phyloP scores from a whole-genome alignment of 441 rosid species.

The Omphalea diandra region DNA sequence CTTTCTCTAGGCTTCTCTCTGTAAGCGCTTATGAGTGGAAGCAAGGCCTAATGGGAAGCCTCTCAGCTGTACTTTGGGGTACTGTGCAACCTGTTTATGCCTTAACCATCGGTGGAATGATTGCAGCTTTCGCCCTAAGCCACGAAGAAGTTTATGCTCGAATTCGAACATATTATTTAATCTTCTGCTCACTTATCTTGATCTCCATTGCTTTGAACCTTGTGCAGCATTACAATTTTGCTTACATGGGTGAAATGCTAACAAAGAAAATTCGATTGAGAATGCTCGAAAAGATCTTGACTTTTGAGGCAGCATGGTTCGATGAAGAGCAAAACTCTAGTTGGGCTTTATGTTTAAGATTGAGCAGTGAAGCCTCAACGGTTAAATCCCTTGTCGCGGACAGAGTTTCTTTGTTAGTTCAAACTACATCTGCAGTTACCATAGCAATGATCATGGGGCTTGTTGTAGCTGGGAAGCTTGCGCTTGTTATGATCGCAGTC shows the following conservation, averaged over 20 bases:
- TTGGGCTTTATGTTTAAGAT: constrained; percentile 63
- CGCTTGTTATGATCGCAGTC: constrained; percentile 73
- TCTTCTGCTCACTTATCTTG: constrained; percentile 56
- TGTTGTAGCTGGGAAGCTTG: constrained; percentile 77
- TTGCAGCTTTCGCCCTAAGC: constrained; percentile 58
- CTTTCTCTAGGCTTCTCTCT: constrained; percentile 59
- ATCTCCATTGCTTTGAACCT: constrained; percentile 57
- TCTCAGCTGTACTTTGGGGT: constrained; percentile 64
- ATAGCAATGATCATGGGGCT: constrained; percentile 78
- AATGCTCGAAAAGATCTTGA: constrained; percentile 65
- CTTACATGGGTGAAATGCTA: constrained; percentile 69
- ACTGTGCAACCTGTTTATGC: constrained; percentile 81
- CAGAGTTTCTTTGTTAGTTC: constrained; percentile 62
- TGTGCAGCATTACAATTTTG: constrained; percentile 75
- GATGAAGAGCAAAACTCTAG: constrained; percentile 78
- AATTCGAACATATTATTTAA: constrained; percentile 52
- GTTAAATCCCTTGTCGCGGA: constrained; percentile 78
- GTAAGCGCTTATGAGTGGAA: constrained; percentile 74
- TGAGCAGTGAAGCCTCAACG: constrained; percentile 61
- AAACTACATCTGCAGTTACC: constrained; percentile 76
- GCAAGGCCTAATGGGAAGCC: constrained; percentile 61
- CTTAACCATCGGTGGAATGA: constrained; percentile 80
- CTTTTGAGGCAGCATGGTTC: constrained; percentile 84
- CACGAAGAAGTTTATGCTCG: constrained; percentile 58
- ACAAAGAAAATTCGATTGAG: constrained; percentile 59